Conservation (phyloP, 176 grass and related monocot species). For the Musa acuminata region DNA sequence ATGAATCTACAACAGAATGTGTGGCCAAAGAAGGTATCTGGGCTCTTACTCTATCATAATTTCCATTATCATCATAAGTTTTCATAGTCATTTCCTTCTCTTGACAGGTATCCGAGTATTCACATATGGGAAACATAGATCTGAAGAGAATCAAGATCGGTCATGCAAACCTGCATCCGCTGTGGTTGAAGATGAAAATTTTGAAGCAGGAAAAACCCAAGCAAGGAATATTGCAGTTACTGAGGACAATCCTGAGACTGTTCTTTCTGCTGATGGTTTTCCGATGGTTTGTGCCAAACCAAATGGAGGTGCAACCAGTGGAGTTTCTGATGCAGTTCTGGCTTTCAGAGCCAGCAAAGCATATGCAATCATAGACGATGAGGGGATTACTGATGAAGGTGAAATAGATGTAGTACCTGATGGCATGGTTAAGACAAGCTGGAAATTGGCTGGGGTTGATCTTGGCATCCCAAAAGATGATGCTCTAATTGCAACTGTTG, state of each 20-base stretch:
- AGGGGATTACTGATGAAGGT: not conserved
- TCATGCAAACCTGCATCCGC: not conserved
- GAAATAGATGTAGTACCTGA: not conserved
- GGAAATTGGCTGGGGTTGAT: not conserved
- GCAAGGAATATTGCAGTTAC: not conserved
- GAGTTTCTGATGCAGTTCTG: not conserved
- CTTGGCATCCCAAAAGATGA: not conserved
- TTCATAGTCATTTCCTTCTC: not conserved
- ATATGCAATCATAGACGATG: not conserved
- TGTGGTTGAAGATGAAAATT: not conserved
- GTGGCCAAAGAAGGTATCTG: not conserved
- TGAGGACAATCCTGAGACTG: not conserved
- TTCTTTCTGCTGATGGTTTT: not conserved
- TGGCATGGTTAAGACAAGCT: not conserved
- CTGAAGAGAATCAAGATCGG: conserved; percentile 4
- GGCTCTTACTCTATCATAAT: not conserved
- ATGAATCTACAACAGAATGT: not conserved
- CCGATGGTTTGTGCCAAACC: not conserved
- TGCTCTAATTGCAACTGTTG: not conserved
- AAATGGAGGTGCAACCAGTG: not conserved
- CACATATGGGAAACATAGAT: not conserved
- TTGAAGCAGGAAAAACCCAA: not conserved
- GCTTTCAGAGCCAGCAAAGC: not conserved
- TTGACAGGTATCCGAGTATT: not conserved
- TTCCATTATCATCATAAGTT: not conserved